A percentile compares a stretch with the other conserved stretches of the same genome.
These are phyloP conservation scores for Tulasnella sp. DNA, from an alignment of 768 basidiomycete species.

Conservation along the genomic window DNA sequence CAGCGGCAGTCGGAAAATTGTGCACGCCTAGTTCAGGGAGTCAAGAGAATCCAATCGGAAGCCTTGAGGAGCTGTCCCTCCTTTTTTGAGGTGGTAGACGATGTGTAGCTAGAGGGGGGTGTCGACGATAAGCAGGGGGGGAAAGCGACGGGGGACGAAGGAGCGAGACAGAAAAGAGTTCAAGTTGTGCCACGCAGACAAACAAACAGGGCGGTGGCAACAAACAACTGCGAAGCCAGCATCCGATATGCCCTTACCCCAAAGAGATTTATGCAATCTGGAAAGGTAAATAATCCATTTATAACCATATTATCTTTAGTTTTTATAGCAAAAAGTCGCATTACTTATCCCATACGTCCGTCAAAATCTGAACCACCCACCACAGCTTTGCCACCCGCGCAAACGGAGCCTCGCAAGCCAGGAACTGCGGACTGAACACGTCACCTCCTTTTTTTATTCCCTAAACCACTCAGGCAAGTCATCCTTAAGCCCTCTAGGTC, in stretches of 20 bases:
- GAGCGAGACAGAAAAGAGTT: constrained; percentile 10
- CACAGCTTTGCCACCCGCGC: neutral
- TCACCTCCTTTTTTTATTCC: neutral
- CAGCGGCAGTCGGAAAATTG: neutral
- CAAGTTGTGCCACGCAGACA: constrained; percentile 4
- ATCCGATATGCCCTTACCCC: neutral
- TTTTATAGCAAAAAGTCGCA: neutral
- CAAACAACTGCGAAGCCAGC: neutral
- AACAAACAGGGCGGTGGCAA: neutral
- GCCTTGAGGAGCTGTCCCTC: neutral
- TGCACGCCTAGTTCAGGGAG: neutral
- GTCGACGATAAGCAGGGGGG: constrained; percentile 5
- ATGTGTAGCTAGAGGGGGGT: neutral
- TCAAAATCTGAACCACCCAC: neutral
- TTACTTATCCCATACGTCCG: neutral
- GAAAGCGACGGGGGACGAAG: neutral
- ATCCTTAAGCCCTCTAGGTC: neutral
- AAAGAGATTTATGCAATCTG: neutral
- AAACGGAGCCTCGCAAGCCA: neutral
- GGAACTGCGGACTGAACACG: neutral
- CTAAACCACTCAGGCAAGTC: constrained; percentile 4
- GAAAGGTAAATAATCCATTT: neutral
- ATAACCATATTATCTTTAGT: neutral
- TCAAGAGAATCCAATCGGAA: neutral
- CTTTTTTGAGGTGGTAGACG: neutral